These are phyloP conservation scores for Venturia nashicola DNA, from an alignment of 2,329 filamentous ascomycete genomes.

Conservation along the genomic window DNA sequence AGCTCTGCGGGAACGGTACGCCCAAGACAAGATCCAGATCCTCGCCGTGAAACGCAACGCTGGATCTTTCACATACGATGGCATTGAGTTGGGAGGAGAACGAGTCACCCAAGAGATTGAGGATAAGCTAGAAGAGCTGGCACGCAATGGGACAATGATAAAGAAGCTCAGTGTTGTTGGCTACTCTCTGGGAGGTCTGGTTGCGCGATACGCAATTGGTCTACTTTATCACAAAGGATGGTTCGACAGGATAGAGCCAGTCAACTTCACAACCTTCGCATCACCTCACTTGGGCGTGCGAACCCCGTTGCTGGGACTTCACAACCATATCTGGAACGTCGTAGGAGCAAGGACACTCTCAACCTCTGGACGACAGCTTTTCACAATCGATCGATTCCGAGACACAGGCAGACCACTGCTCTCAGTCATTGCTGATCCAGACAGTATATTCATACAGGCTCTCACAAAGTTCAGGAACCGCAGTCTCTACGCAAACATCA, in stretches of 20 bases:
- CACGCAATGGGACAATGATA: conserved; percentile 54
- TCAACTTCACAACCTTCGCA: conserved; percentile 91
- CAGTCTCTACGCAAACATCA: conserved; percentile 72
- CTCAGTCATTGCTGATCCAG: conserved; percentile 66
- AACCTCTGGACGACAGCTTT: conserved; percentile 74
- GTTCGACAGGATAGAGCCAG: conserved; percentile 63
- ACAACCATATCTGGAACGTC: conserved; percentile 52
- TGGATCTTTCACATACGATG: conserved; percentile 56
- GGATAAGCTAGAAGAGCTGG: conserved; percentile 40
- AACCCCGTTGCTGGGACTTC: conserved; percentile 29
- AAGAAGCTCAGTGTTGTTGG: conserved; percentile 76
- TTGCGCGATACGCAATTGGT: conserved; percentile 77
- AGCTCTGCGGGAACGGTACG: conserved; percentile 47
- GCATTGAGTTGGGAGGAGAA: conserved; percentile 57
- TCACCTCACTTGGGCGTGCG: conserved; percentile 54
- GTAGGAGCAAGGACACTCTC: conserved; percentile 71
- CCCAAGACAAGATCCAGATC: conserved; percentile 54
- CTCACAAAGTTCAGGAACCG: conserved; percentile 64
- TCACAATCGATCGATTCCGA: conserved; percentile 75
- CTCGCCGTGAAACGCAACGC: conserved; percentile 61
- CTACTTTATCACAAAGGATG: conserved; percentile 70
- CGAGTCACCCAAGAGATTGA: conserved; percentile 53
- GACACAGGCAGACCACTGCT: conserved; percentile 72
- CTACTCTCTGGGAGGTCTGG: conserved; percentile 79
- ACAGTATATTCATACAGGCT: conserved; percentile 74